Base-by-base conservation (phyloP, 176 grass and related monocot species). In the Triticum urartu region DNA sequence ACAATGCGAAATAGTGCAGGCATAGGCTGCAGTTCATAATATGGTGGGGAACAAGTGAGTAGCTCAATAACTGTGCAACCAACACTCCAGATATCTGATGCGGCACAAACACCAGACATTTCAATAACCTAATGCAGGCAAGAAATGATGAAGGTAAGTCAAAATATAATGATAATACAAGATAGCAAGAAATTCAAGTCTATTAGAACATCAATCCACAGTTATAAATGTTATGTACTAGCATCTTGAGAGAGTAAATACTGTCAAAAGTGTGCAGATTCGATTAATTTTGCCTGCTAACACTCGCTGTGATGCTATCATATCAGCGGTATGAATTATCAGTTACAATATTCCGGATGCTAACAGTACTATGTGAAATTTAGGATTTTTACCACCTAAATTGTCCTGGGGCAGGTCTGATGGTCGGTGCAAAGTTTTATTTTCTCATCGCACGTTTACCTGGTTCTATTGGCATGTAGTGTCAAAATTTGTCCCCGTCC, bases 41-140 rank as follows among this genome's bases (percentile, higher is more conserved):
- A 99, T 74, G 97, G 97, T 13, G 97, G 97, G 33, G 90, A 89
- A 91, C 97, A 99, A 47, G 97, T 99, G 50, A 99, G 91, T 47
- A 99, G 69, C 81, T 99, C 97, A 88, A 99, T 99, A 72, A 99
- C 94, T 56, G 97, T 99, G 89, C 97, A 99, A 25, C 97, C 97
- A 81, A 99, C 97, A 92, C 97, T 99, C 97, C 97, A 99, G 77
- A 99, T 96, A 91, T 99, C 97, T 67, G 97, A 99, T 54, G 97
- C 97, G 63, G 97, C 92, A 58, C 90, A 99, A 87, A 99, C 97
- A 78, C 97, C 94, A 81, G 97, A 94, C 97, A 99, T 94, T 90
- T 96, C 97, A 25, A 99, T 99, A 65, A 99, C 97, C 97, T 99
- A 79, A 85, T 64, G 32, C 77, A 87, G 36, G 59, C 72, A 68